phyloP scores from a whole-genome alignment of 2,329 filamentous ascomycete species.

The Pseudogymnoascus sp. region DNA sequence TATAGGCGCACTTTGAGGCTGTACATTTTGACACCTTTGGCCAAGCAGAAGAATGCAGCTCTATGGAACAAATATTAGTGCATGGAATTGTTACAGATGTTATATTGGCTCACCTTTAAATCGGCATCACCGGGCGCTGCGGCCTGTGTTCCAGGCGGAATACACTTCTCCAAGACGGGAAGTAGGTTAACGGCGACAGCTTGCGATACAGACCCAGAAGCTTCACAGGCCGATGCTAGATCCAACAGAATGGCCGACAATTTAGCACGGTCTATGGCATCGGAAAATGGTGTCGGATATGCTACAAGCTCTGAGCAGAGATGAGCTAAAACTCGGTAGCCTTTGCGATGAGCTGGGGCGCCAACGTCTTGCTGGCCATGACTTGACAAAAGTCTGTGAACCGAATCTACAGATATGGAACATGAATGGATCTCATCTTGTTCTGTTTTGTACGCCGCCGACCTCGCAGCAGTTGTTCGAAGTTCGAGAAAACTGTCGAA shows the following conservation, averaged over 20 bases:
- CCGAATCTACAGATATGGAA: constrained; percentile 16
- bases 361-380: constrained; percentile 14
- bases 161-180: constrained; percentile 12
- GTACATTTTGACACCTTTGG: constrained; percentile 16
- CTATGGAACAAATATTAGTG: constrained; percentile 13
- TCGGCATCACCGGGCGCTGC: not conserved
- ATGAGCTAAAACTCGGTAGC: constrained; percentile 22
- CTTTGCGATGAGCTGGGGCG: constrained; percentile 25
- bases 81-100: not conserved
- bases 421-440: not conserved
- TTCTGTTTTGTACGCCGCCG: not conserved
- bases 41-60: constrained; percentile 16
- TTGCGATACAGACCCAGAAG: constrained; percentile 20
- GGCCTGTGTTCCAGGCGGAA: not conserved
- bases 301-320: constrained; percentile 23
- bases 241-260: constrained; percentile 21
- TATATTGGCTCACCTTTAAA: not conserved
- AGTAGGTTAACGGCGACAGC: constrained; percentile 19
- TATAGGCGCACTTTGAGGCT: not conserved
- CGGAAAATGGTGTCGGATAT: constrained; percentile 14
- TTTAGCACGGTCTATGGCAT: constrained; percentile 11
- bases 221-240: constrained; percentile 19
- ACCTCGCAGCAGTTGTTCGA: constrained; percentile 19
- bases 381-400: constrained; percentile 21
- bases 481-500: constrained; percentile 23